These are phyloP conservation scores for Phytophthora syringae DNA, from an alignment of 352 stramenopile genomes.

Conservation along the genomic window DNA sequence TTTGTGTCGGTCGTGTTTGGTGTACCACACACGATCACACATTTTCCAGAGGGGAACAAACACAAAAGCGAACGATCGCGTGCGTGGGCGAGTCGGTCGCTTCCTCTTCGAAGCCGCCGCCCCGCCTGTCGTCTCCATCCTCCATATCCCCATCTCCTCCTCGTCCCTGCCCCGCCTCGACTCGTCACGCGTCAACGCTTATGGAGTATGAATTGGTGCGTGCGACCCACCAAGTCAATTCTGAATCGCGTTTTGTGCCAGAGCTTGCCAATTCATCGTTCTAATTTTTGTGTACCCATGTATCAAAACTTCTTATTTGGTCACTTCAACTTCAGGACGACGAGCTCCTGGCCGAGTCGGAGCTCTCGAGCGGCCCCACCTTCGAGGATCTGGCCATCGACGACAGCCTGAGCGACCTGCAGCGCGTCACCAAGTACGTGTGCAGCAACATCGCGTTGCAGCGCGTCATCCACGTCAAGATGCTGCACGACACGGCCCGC, in stretches of 20 bases:
- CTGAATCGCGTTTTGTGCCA: slow-evolving; percentile 10
- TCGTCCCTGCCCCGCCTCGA: neutral
- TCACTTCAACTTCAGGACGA: slow-evolving; percentile 19
- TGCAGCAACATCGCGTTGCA: slow-evolving; percentile 97
- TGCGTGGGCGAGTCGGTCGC: neutral
- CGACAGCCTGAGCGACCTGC: slow-evolving; percentile 95
- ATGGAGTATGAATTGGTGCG: slow-evolving; percentile 66
- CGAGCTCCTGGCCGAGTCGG: slow-evolving; percentile 34
- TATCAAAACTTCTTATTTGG: slow-evolving; percentile 3
- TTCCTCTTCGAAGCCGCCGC: neutral
- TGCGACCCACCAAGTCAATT: slow-evolving; percentile 13
- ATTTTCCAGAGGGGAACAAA: slow-evolving; percentile 34
- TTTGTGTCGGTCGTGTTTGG: no score
- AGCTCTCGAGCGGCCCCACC: slow-evolving; percentile 74
- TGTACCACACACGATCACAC: neutral
- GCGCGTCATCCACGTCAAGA: slow-evolving; percentile 97
- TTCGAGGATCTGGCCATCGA: slow-evolving; percentile 99
- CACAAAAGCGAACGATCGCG: slow-evolving; percentile 6
- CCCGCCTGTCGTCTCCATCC: neutral
- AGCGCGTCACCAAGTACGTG: slow-evolving; percentile 96
- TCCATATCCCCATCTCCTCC: neutral
- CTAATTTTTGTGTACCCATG: no score
- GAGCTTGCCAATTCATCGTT: slow-evolving; percentile 32
- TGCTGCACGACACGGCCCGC: slow-evolving; percentile 91
- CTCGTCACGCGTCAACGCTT: neutral